Evolutionary conservation across 371 early-diverging fungal genomes (phyloP), one percentile per base, ranked within the genome.

Genomic region (Dichotomocladium elegans): DNA sequence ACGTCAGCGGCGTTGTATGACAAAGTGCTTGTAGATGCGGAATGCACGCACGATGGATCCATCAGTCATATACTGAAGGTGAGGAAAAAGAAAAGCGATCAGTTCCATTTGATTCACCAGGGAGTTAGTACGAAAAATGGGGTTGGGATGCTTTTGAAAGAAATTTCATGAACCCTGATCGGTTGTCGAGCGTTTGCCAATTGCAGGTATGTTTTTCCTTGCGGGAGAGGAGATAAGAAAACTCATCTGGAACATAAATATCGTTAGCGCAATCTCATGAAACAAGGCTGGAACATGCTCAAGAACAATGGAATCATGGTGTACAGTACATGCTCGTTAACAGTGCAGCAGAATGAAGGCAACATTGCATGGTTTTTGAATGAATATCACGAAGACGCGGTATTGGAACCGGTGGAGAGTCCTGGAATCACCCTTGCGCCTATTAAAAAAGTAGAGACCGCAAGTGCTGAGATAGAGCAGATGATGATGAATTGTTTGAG

Each of bases 31-130:
- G 95, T 96, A 1, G 98, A 97, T 66, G 98, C 96, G 8, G 96
- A 97, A 64, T 97, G 96, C 72, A 95, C 96, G 5, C 97, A 96
- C 63, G 98, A 97, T 65, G 98, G 95, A 12, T 95, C 95, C 0
- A 84, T 96, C 34, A 76, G 74, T 0, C 96, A 96, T 74, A 74
- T 97, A 21, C 60, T 82, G 15, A 93, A 93, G 69, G 77, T 74
- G 60, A 55, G 33, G 19, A 33, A 37, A 29, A 9, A n/a, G 28
- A 0, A 43, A n/a, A n/a, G 1, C 3, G 45, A 22, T 41, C 21
- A 22, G 22, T 3, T 17, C 4, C 14, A 29, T 28, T n/a, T 41
- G 17, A 26, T 17, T 26, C 2, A n/a, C 15, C 27, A 41, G 10
- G 33, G 22, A 10, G 22, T 5, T 47, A 72, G 68, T 84, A 84